Evolutionary conservation across 495 filamentous ascomycete genomes (phyloP), one percentile per base, ranked within the genome.

Genomic region (Clohesyomyces aquaticus): DNA sequence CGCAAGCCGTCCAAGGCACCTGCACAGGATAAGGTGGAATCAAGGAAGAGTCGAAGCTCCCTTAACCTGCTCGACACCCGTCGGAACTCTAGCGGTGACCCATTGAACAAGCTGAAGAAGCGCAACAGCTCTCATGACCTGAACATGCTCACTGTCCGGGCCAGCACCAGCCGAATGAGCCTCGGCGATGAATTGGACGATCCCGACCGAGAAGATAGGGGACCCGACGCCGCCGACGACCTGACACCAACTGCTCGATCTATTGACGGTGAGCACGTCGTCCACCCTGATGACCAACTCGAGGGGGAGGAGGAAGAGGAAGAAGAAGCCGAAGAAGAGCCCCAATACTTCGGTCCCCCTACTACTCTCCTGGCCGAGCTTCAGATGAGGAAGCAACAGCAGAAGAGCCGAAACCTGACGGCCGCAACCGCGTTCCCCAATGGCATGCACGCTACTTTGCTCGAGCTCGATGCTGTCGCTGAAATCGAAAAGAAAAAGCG

Each of bases 341-440:
- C 35, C 29, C 68, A 71, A 35, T 62, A 77, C 0, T 91, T 85
- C 43, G 90, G 88, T 0, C 82, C 85, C 19, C 94, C 94, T 3
- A 96, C 89, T 2, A 98, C 94, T 0, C 81, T 98, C 0, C 83
- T 98, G 21, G 95, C 95, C 1, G 94, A 98, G 72, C 79, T 98
- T 18, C 89, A 96, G 73, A 77, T 94, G 49, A 86, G 94, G 26
- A 98, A 98, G 72, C 84, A 87, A 38, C 88, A 93, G 64, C 85
- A 91, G 67, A 88, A 90, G 73, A 79, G 83, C 48, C 85, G 94
- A 46, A 91, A 82, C 38, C 84, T 87, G 11, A 89, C 88, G 1
- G 82, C 84, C 4, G 78, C 85, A 25, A 84, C 80, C 32, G 81
- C 83, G 0, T 88, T 83, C 65, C 87, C 88, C 10, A 84, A 87